Conservation (phyloP, 1,139 yeast genomes). For the Arxiozyma slooffiae region DNA sequence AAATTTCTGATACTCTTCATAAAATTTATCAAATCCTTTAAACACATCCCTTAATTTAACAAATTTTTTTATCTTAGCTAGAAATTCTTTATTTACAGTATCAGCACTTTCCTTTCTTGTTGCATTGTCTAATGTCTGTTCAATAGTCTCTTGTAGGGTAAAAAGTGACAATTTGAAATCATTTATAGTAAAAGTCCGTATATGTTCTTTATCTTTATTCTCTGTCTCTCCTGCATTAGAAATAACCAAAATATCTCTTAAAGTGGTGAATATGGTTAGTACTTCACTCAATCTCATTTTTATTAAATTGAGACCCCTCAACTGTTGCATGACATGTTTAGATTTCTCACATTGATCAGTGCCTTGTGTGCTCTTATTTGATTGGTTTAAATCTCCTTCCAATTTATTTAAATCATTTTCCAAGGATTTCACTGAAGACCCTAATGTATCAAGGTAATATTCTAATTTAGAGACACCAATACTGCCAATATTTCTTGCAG, state of each 20-base stretch:
- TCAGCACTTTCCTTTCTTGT: slow-evolving; percentile 21
- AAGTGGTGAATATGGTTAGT: slow-evolving; percentile 37
- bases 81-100: slow-evolving; percentile 29
- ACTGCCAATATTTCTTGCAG: background rate
- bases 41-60: slow-evolving; percentile 44
- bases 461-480: slow-evolving; percentile 41
- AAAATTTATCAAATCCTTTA: slow-evolving; percentile 41
- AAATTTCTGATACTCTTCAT: slow-evolving; percentile 40
- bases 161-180: slow-evolving; percentile 37
- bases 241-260: slow-evolving; percentile 32
- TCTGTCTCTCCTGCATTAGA: slow-evolving; percentile 11
- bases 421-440: slow-evolving; percentile 47
- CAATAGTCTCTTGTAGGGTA: slow-evolving; percentile 36
- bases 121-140: slow-evolving; percentile 32
- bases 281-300: slow-evolving; percentile 40
- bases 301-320: slow-evolving; percentile 38
- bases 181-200: slow-evolving; percentile 7
- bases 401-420: slow-evolving; percentile 40
- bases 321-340: slow-evolving; percentile 32
- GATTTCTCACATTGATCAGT: slow-evolving; percentile 11
- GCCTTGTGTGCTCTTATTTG: slow-evolving; percentile 9
- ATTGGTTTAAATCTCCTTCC: slow-evolving; percentile 23
- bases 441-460: slow-evolving; percentile 51
- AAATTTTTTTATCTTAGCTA: slow-evolving; percentile 37
- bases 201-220: slow-evolving; percentile 5